A percentile compares a stretch with the other conserved stretches of the same genome.
phyloP scores from a whole-genome alignment of 1,139 yeast species.

The Saccharomyces pastorianus region DNA sequence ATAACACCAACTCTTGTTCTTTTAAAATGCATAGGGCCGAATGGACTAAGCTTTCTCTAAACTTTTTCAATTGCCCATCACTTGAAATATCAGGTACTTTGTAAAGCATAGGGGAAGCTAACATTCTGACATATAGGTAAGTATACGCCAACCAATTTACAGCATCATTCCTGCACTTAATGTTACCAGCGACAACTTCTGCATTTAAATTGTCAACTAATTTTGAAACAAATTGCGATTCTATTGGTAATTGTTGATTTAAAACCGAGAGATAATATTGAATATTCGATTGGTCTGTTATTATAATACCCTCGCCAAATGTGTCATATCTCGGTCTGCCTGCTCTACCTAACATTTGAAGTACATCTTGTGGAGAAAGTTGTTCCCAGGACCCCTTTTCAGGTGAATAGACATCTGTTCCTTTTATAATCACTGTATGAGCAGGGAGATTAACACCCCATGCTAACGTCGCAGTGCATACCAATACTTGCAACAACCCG shows the following conservation, averaged over 20 bases:
- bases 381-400: constrained; percentile 84
- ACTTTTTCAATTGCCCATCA: constrained; percentile 42
- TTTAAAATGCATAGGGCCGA: constrained; percentile 61
- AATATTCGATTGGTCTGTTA: constrained; percentile 77
- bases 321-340: constrained; percentile 93
- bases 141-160: constrained; percentile 73
- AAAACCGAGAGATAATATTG: constrained; percentile 83
- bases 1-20: constrained; percentile 49
- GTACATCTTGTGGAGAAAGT: constrained; percentile 83
- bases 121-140: constrained; percentile 75
- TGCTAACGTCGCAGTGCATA: constrained; percentile 91
- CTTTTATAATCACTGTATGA: constrained; percentile 89
- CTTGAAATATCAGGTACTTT: constrained; percentile 36
- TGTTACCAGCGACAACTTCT: constrained; percentile 70
- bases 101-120: constrained; percentile 61
- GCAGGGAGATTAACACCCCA: constrained; percentile 99
- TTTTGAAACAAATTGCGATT: constrained; percentile 69
- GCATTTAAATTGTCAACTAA: constrained; percentile 78
- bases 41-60: constrained; percentile 62
- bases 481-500: constrained; percentile 73
- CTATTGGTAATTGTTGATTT: constrained; percentile 88
- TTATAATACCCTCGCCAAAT: constrained; percentile 88
- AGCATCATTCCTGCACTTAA: constrained; percentile 56
- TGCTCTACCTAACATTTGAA: constrained; percentile 96
- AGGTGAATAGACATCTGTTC: constrained; percentile 90